phyloP scores from a whole-genome alignment of 306 rosid genomes.

The Ziziphus jujuba region DNA sequence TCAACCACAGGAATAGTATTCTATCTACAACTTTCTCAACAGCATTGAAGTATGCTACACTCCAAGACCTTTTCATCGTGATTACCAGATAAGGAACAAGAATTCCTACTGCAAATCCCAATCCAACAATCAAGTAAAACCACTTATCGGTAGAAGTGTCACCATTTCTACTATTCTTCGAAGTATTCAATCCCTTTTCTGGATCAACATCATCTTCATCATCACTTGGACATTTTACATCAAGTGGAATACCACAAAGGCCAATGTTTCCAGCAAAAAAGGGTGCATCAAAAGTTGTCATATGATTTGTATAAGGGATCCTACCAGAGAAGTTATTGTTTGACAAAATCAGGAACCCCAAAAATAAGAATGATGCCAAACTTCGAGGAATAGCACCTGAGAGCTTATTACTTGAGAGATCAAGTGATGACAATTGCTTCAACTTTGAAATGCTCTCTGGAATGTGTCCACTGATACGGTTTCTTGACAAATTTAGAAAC shows the following conservation, averaged over 20 bases:
- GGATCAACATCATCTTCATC: neutral
- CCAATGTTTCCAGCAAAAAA: conserved; percentile 33
- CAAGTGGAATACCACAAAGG: conserved; percentile 42
- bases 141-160: conserved; percentile 28
- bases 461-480: conserved; percentile 35
- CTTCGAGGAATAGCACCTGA: conserved; percentile 32
- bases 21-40: conserved; percentile 11
- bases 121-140: conserved; percentile 52
- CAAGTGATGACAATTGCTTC: conserved; percentile 33
- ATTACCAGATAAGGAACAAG: conserved; percentile 42
- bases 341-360: conserved; percentile 38
- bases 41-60: conserved; percentile 33
- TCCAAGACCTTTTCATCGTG: conserved; percentile 33
- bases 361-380: conserved; percentile 30
- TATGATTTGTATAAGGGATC: conserved; percentile 35
- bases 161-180: neutral
- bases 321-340: conserved; percentile 29
- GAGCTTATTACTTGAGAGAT: conserved; percentile 42
- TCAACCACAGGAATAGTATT: too few relatives aligned
- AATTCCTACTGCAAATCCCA: conserved; percentile 45
- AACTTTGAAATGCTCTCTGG: conserved; percentile 30
- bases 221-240: conserved; percentile 24
- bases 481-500: conserved; percentile 35
- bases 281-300: conserved; percentile 34
- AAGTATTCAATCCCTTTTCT: neutral